Base-by-base conservation (phyloP, 208 protist genomes). In the Trypanosoma boissoni region DNA sequence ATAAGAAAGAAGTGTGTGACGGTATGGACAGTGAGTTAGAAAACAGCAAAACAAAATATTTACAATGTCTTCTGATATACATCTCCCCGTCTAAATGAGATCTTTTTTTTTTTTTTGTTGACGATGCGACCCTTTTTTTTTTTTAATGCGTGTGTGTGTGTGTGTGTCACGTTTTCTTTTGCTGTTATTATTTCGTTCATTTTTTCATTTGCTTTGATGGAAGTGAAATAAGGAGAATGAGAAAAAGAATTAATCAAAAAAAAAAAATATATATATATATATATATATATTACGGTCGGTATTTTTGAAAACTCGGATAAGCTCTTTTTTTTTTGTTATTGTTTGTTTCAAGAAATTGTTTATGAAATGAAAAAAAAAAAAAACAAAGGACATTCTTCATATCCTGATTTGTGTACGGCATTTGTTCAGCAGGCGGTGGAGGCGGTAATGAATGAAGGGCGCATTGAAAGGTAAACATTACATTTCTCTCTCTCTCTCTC, bases 331-430 rank as follows among this genome's bases (percentile, higher is more conserved):
- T 64, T 64, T 64, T 29, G 14, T 37, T 54, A 26, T 28, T 14
- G 50, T 64, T 64, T 18, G 31, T 64, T 50, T 32, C 21, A 6
- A 64, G 7, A 56, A 56, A 56, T 9, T 42, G 14, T 56, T 18
- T 23, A 56, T 9, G 55, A 63, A 51, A 26, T 10, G 28, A 58
- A 53, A 70, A 65, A 49, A 50, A 65, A 60, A 53, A 60, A 63
- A 66, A 70, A 51, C 27, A 32, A 54, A 18, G 9, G 12, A 57
- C 23, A 64, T 31, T 23, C n/a, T n/a, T n/a, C n/a, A n/a, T n/a
- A n/a, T n/a, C n/a, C n/a, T n/a, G n/a, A n/a, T n/a, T n/a, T n/a
- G n/a, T n/a, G n/a, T n/a, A n/a, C n/a, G n/a, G n/a, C n/a, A n/a
- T n/a, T n/a, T n/a, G n/a, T n/a, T n/a, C n/a, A n/a, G n/a, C n/a